Evolutionary conservation across 805 yeast species (phyloP).

Genomic region (Pichia cabralensis): DNA sequence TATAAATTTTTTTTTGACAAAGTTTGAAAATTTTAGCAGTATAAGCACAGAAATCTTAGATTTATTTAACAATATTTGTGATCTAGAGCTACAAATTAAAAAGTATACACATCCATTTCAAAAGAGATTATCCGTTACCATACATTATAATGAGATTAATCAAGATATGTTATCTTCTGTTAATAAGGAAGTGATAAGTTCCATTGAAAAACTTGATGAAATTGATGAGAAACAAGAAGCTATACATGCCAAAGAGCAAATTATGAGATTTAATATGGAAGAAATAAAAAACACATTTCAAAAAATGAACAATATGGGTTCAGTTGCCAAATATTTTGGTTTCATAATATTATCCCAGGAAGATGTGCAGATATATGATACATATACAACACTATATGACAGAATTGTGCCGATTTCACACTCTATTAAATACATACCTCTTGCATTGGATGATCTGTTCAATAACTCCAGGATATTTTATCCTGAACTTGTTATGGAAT

Average conservation of each 20-base stretch:
- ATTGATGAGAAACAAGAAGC: conserved; percentile 26
- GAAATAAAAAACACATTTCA: background rate
- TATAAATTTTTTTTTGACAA: conserved; percentile 26
- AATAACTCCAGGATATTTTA: conserved; percentile 24
- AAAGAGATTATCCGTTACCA: conserved; percentile 28
- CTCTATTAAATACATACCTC: conserved; percentile 42
- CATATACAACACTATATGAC: conserved; percentile 32
- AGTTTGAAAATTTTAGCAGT: no score
- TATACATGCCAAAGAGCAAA: conserved; percentile 27
- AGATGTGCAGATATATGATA: conserved; percentile 4
- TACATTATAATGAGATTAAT: conserved; percentile 36
- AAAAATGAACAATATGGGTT: no score
- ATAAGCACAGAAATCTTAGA: no score
- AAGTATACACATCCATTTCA: conserved; percentile 22
- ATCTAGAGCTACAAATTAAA: conserved; percentile 18
- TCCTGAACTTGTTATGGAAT: conserved; percentile 23
- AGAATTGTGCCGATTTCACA: conserved; percentile 42
- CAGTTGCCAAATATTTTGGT: no score
- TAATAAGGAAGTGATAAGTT: conserved; percentile 16
- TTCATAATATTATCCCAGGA: conserved; percentile 1
- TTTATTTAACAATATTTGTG: conserved; percentile 26
- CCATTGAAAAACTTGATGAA: conserved; percentile 6
- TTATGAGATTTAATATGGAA: background rate
- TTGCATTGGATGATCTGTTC: conserved; percentile 35
- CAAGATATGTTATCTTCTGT: conserved; percentile 33